Evolutionary conservation across 495 filamentous ascomycete species (phyloP), one percentile per base, ranked within the genome.

Genomic region (Evansstolkia leycettana): DNA sequence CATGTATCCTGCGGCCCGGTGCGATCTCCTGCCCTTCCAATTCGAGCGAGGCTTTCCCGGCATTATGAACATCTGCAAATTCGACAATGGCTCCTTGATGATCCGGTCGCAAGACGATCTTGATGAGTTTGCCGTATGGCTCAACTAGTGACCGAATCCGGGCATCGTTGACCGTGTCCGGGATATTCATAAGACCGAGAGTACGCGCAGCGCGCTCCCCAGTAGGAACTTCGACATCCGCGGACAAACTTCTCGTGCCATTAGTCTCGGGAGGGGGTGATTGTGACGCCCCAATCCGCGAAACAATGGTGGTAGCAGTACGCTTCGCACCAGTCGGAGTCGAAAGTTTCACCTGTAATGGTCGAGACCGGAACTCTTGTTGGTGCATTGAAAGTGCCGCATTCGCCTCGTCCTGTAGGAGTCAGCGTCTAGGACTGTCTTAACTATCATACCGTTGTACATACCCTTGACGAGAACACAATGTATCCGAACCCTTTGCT

Each of bases 71-170:
- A 41, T 82, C 75, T 7, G 59, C 63, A 48, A 78, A 94, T 50
- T 96, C 90, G 28, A 94, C 67, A 33, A 88, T 78, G 7, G 87
- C 90, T n/a, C 90, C 89, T 43, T 78, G 73, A 39, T 90, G 82
- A 33, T 84, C 72, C 2, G 84, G 84, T 26, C 73, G 66, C 26
- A 80, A 50, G 10, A 65, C 46, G 20, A 80, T 60, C 49, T 76
- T 73, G 38, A 70, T 52, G 14, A 78, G 48, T 15, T 55, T 53
- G 14, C 72, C 74, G 32, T 59, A 71, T 8, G 72, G 69, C 39
- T 82, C 78, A 7, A 78, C 62, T 14, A 80, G 54, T 10, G 65
- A 57, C n/a, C 65, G 67, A 34, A 81, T 65, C 1, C 74, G 72
- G 7, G 72, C 67, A 39, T 76, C 71, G 33, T 78, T 81, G 40